Base-by-base conservation (phyloP, 108 stramenopile species). In the Chaetoceros tenuissimus region DNA sequence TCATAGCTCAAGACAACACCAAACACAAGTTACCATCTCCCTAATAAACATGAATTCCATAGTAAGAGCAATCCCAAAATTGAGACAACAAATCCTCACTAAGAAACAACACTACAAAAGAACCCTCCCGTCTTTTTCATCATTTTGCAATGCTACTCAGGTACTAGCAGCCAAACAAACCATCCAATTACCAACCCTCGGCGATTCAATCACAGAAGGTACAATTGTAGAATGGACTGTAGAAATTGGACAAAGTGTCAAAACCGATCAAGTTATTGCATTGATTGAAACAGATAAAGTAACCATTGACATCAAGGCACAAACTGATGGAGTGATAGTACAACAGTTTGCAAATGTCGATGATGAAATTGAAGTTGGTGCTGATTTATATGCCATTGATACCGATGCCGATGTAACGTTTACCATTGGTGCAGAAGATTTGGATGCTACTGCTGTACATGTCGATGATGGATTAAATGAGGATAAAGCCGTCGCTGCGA, bases 271-370 rank as follows among this genome's bases (percentile, higher is more conserved):
- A 67, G 94, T 95, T 28, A 71, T 95, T 17, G 87, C 84, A 16
- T 61, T 95, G 22, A 74, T 95, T 17, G 94, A 95, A 62, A 95
- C 94, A 2, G 94, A 95, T 34, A 95, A 95, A 68, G 94, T 95
- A 22, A 92, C 90, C 2, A 88, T 95, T 21, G 94, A 95, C 67
- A 89, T 95, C 70, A 92, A 92, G 72, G 84, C 94, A 13, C 73
- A 84, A 31, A 64, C 59, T 21, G 78, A 79, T 25, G 93, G 93
- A 10, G 83, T 94, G 1, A 28, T 94, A 29, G 72, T 80, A 3
- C 51, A 83, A 48, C 81, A 84, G 29, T 84, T 89, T 55, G 87
- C 79, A 22, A 72, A 68, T 18, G 67, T 89, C 23, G 87, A 90
- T 46, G 93, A 88, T 10, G 80, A 69, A 17, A 80, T 93, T 17